These are phyloP conservation scores for Tricholoma saponaceum DNA, from an alignment of 768 basidiomycete species.

Conservation along the genomic window DNA sequence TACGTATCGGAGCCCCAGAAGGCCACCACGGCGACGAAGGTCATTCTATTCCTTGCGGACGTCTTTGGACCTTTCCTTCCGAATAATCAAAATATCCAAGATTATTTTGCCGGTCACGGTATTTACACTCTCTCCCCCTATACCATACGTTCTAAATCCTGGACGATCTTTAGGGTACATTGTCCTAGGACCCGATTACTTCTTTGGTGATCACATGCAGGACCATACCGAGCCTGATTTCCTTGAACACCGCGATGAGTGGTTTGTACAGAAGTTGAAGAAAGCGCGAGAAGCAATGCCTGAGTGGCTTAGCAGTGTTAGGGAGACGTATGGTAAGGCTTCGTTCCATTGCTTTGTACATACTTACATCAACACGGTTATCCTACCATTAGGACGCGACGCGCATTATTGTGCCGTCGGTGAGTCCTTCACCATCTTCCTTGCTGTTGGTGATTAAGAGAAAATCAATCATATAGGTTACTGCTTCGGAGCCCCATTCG, in stretches of 20 bases:
- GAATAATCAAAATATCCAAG: conserved; percentile 58
- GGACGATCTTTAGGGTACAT: conserved; percentile 39
- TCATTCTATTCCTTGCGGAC: conserved; percentile 57
- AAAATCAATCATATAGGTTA: conserved; percentile 33
- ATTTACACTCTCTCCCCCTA: background rate
- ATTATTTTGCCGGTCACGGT: conserved; percentile 64
- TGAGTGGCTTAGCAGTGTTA: conserved; percentile 50
- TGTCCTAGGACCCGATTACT: conserved; percentile 61
- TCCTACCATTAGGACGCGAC: conserved; percentile 17
- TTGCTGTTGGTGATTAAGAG: background rate
- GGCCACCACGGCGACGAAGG: conserved; percentile 27
- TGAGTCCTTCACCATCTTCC: conserved; percentile 16
- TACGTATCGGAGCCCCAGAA: conserved; percentile 47
- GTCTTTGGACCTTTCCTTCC: conserved; percentile 55
- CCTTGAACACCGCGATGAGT: conserved; percentile 28
- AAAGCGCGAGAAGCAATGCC: conserved; percentile 36
- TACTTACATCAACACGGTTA: background rate
- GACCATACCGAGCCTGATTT: conserved; percentile 33
- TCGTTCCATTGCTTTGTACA: background rate
- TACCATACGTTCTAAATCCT: background rate
- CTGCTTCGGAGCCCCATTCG: conserved; percentile 55
- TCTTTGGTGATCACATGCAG: conserved; percentile 53
- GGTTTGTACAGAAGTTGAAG: conserved; percentile 33
- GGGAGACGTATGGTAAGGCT: conserved; percentile 41
- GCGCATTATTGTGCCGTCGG: conserved; percentile 44